Evolutionary conservation across 371 early-diverging fungal genomes (phyloP).

Genomic region (Parasitella parasitica): DNA sequence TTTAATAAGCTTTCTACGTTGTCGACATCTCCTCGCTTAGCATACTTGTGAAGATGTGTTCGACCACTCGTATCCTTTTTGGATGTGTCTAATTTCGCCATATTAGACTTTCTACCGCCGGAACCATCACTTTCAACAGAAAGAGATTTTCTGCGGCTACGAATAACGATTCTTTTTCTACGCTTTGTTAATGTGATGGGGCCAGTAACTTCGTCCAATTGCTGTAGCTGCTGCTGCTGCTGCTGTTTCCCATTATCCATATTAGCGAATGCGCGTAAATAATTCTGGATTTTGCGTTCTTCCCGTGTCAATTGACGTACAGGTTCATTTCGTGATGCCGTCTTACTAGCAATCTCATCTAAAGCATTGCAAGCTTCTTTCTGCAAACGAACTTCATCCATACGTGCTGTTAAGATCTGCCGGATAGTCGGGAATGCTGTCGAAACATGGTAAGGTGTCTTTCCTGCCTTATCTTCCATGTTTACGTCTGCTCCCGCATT

Average conservation of each 20-base stretch:
- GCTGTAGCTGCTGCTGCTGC: not conserved
- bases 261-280: constrained; percentile 37
- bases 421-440: constrained; percentile 35
- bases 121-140: constrained; percentile 44
- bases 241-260: constrained; percentile 3
- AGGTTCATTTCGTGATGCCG: constrained; percentile 31
- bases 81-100: constrained; percentile 30
- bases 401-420: constrained; percentile 37
- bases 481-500: constrained; percentile 65
- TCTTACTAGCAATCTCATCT: constrained; percentile 35
- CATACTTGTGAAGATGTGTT: constrained; percentile 55
- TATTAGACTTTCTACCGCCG: constrained; percentile 55
- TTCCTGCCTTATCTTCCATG: constrained; percentile 48
- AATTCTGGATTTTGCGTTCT: constrained; percentile 69
- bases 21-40: constrained; percentile 51
- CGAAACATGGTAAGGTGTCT: constrained; percentile 61
- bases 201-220: not conserved
- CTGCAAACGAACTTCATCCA: constrained; percentile 47
- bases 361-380: constrained; percentile 29
- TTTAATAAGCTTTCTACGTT: constrained; percentile 53
- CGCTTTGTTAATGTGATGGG: not conserved
- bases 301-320: constrained; percentile 54
- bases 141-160: constrained; percentile 50
- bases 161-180: constrained; percentile 38
- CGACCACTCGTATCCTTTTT: constrained; percentile 58